A percentile compares a stretch with the other conserved stretches of the same genome.
These are phyloP conservation scores for Thielaviopsis musarum DNA, from an alignment of 2,329 filamentous ascomycete species.

Conservation along the genomic window DNA sequence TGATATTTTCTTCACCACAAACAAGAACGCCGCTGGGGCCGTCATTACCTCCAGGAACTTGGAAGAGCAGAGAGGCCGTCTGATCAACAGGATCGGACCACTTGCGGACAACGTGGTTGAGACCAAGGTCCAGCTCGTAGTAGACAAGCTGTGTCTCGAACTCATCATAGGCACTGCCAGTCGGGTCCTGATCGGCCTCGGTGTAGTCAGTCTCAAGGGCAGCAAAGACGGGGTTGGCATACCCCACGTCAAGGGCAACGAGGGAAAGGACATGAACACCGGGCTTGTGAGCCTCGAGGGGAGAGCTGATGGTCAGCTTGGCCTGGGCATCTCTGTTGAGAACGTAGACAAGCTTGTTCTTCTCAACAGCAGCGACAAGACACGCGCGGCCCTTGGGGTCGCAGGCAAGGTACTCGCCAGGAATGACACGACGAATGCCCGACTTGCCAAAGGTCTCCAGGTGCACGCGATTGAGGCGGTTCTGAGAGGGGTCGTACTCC, in stretches of 20 bases:
- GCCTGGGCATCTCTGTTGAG: conserved; percentile 90
- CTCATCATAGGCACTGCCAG: conserved; percentile 64
- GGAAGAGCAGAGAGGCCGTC: conserved; percentile 77
- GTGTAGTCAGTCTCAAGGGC: conserved; percentile 87
- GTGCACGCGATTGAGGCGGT: conserved; percentile 76
- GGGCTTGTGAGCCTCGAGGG: conserved; percentile 86
- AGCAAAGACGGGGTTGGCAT: conserved; percentile 93
- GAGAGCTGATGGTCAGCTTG: conserved; percentile 90
- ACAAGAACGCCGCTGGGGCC: conserved; percentile 90
- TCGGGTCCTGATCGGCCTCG: conserved; percentile 79
- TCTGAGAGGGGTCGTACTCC: conserved; percentile 75
- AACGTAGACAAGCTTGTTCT: conserved; percentile 99
- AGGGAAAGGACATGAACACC: conserved; percentile 81
- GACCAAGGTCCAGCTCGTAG: conserved; percentile 88
- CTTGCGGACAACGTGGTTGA: conserved; percentile 93
- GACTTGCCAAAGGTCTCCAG: conserved; percentile 98
- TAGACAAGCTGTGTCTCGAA: conserved; percentile 86
- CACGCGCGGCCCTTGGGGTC: conserved; percentile 94
- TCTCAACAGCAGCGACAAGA: conserved; percentile 84
- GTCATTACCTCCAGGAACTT: conserved; percentile 84
- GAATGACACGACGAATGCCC: conserved; percentile 79
- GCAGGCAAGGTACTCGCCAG: conserved; percentile 87
- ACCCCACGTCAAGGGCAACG: conserved; percentile 82
- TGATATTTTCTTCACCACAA: conserved; percentile 86
- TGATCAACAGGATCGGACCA: conserved; percentile 92